Evolutionary conservation across 768 basidiomycete genomes (phyloP).

Genomic region (Hypsizygus marmoreus): DNA sequence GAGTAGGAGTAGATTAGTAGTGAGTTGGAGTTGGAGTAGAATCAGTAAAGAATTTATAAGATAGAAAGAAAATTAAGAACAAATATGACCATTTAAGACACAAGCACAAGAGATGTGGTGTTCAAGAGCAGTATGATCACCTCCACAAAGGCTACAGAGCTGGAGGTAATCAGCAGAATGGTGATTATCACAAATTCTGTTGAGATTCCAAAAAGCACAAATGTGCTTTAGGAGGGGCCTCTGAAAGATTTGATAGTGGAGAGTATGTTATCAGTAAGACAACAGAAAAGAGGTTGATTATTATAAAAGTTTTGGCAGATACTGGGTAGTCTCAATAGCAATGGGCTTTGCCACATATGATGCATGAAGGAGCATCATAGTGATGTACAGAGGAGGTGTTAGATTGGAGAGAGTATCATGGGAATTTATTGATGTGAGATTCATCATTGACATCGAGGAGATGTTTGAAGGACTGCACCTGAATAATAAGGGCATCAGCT

Average conservation of each 20-base stretch:
- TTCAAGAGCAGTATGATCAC: conserved; percentile 16
- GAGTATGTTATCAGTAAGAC: background rate
- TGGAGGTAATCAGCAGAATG: conserved; percentile 12
- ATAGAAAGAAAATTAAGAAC: conserved; percentile 1
- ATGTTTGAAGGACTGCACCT: too few relatives aligned
- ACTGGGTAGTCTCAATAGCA: background rate
- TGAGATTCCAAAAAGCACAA: conserved; percentile 18
- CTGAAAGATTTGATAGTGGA: conserved; percentile 1
- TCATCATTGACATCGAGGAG: too few relatives aligned
- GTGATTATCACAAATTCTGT: background rate
- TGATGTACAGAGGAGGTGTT: too few relatives aligned
- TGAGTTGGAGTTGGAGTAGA: too few relatives aligned
- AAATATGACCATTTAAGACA: conserved; percentile 5
- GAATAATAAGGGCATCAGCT: too few relatives aligned
- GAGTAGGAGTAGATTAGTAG: too few relatives aligned
- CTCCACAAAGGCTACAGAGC: conserved; percentile 21
- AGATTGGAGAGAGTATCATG: too few relatives aligned
- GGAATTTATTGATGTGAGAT: too few relatives aligned
- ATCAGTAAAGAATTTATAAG: conserved; percentile 3
- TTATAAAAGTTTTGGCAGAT: conserved; percentile 3
- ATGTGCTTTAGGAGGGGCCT: background rate
- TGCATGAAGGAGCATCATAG: conserved; percentile 10
- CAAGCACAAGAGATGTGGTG: conserved; percentile 5
- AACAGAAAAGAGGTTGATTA: conserved; percentile 5
- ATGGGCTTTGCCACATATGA: conserved; percentile 13